These are phyloP conservation scores for Areca catechu DNA, from an alignment of 176 grass and related monocot species.

Conservation along the genomic window DNA sequence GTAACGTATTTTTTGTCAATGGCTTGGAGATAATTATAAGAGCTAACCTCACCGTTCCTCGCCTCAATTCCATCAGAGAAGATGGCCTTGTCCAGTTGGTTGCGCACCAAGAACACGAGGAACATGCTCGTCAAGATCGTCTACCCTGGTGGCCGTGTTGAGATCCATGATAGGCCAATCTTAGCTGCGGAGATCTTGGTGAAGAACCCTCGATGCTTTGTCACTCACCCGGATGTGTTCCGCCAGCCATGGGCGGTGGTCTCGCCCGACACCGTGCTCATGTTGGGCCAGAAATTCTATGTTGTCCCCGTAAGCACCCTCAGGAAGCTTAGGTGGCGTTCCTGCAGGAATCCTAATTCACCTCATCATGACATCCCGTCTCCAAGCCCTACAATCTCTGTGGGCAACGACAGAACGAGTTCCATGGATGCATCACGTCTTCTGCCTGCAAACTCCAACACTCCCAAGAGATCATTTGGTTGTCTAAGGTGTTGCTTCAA, in stretches of 20 bases:
- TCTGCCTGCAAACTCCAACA: no score
- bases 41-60: no score
- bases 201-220: conserved; percentile 43
- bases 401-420: no score
- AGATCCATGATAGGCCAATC: conserved; percentile 37
- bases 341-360: not conserved
- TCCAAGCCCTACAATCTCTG: no score
- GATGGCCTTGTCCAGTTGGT: conserved; percentile 15
- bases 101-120: conserved; percentile 16
- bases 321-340: conserved; percentile 32
- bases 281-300: conserved; percentile 39
- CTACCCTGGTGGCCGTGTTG: conserved; percentile 40
- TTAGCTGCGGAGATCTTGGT: conserved; percentile 38
- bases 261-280: conserved; percentile 31
- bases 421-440: no score
- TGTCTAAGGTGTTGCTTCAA: no score
- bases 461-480: no score
- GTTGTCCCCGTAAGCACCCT: conserved; percentile 42
- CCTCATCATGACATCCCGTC: not conserved
- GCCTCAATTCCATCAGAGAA: no score
- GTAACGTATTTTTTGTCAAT: no score
- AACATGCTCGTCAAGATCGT: conserved; percentile 36
- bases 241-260: conserved; percentile 25
- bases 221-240: conserved; percentile 44
- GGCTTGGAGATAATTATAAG: no score